These are phyloP conservation scores for Polytrichum commune DNA, from an alignment of 225 moss, liverwort and hornwort species.

Conservation along the genomic window DNA sequence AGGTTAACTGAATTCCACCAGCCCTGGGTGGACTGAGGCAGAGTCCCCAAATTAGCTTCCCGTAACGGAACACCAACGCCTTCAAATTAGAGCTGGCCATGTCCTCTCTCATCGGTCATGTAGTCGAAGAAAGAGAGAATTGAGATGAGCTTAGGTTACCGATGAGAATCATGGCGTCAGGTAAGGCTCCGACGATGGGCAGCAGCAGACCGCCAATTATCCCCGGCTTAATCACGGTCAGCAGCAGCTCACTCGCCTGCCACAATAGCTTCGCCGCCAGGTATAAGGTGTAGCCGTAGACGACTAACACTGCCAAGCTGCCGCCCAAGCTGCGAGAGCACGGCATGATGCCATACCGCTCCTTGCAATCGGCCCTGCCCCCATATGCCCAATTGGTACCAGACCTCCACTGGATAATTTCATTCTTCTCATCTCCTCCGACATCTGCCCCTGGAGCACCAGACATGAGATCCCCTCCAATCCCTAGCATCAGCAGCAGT, in stretches of 20 bases:
- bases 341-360: slow-evolving; percentile 82
- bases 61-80: too few relatives aligned
- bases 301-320: slow-evolving; percentile 53
- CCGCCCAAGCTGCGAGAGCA: slow-evolving; percentile 78
- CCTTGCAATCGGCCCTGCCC: slow-evolving; percentile 67
- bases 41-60: too few relatives aligned
- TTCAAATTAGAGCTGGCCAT: too few relatives aligned
- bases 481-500: too few relatives aligned
- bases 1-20: too few relatives aligned
- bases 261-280: slow-evolving; percentile 72
- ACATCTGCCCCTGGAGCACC: background rate
- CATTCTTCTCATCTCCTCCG: background rate
- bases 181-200: slow-evolving; percentile 80
- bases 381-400: background rate
- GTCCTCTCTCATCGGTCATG: too few relatives aligned
- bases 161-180: slow-evolving; percentile 80
- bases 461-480: too few relatives aligned
- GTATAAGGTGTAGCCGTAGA: slow-evolving; percentile 67
- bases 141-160: background rate
- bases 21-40: too few relatives aligned
- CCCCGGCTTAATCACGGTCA: slow-evolving; percentile 72
- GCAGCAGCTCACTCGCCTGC: slow-evolving; percentile 76
- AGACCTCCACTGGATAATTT: background rate
- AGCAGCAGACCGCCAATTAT: slow-evolving; percentile 89
- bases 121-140: too few relatives aligned